Percentiles rank a stretch among this genome's conserved stretches.
Conservation (phyloP, 345 rosid genomes). For the Eucalyptus cladocalyx region DNA sequence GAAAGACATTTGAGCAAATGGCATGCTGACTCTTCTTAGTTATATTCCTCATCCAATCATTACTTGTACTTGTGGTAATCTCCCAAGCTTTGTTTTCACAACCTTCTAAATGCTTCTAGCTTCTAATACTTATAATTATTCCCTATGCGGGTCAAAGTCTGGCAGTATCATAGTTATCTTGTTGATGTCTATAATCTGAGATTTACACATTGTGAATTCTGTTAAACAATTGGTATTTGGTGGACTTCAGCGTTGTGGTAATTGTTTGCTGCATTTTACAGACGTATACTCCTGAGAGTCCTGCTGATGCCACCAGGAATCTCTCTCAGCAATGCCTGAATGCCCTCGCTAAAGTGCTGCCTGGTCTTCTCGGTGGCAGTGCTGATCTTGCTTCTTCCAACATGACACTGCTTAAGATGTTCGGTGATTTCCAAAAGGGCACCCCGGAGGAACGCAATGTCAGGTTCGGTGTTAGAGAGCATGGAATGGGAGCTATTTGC, state of each 20-base stretch:
- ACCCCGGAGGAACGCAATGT: conserved; percentile 90
- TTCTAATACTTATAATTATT: background rate
- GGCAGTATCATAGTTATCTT: background rate
- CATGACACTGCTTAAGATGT: conserved; percentile 88
- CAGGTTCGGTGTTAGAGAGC: conserved; percentile 95
- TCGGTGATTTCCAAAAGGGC: conserved; percentile 83
- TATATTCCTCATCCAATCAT: background rate
- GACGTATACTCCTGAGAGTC: conserved; percentile 82
- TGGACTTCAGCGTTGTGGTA: background rate
- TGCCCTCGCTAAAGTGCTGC: conserved; percentile 70
- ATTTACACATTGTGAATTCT: background rate
- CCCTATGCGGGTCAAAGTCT: background rate
- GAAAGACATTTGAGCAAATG: background rate
- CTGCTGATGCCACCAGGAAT: conserved; percentile 94
- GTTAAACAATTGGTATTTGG: background rate
- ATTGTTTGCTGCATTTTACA: conserved; percentile 15
- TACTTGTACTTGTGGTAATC: background rate
- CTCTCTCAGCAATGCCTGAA: conserved; percentile 84
- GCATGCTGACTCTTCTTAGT: background rate
- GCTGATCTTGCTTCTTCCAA: conserved; percentile 99
- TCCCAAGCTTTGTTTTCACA: background rate
- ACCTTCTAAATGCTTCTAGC: background rate
- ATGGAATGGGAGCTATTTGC: conserved; percentile 95
- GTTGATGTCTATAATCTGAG: background rate
- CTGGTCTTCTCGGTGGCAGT: conserved; percentile 96